Evolutionary conservation across 371 early-diverging fungal species (phyloP), one percentile per base, ranked within the genome.

Genomic region (Parasitella parasitica): DNA sequence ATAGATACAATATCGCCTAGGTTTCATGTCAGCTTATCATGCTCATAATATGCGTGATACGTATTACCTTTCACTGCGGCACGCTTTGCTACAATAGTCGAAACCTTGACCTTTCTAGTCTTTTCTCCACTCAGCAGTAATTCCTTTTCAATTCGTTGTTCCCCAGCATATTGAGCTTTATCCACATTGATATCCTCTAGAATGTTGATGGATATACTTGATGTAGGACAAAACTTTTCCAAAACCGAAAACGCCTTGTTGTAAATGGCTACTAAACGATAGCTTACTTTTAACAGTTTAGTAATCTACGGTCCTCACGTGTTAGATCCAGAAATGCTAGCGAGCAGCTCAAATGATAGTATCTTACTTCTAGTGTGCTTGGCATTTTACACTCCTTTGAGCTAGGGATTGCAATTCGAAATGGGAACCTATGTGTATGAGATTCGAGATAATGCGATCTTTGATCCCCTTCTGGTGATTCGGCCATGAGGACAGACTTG

Each of bases 1-100:
- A 81, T 57, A 1, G 81, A 75, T 26, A 81, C 61, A 0, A 69
- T 63, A 51, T 78, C 81, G 32, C 78, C 81, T 81, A 53, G 5
- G 4, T 5, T 41, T 0, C 20, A 8, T 41, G 18, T 41, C 16
- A 41, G 41, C 3, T 18, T n/a, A 16, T 18, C 41, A 41, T 15
- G 41, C 41, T 16, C 36, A 36, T 6, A 15, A 36, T 36, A 9
- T n/a, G 36, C 9, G 36, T 36, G 3, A 36, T 36, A 36, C 4
- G 9, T 20, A 1, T 59, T 64, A 75, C 82, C 79, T 74, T 74
- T 69, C 3, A 78, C 82, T 48, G 74, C 68, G 5, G 77, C 82
- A 48, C 67, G 63, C 50, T 69, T 75, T 27, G 70, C 74, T 30
- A 81, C 36, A 3, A 52, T 56, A 8, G 74, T 60, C 8, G 57